Conservation (phyloP, 2,329 filamentous ascomycete species). For the Xylariaceae sp. region DNA sequence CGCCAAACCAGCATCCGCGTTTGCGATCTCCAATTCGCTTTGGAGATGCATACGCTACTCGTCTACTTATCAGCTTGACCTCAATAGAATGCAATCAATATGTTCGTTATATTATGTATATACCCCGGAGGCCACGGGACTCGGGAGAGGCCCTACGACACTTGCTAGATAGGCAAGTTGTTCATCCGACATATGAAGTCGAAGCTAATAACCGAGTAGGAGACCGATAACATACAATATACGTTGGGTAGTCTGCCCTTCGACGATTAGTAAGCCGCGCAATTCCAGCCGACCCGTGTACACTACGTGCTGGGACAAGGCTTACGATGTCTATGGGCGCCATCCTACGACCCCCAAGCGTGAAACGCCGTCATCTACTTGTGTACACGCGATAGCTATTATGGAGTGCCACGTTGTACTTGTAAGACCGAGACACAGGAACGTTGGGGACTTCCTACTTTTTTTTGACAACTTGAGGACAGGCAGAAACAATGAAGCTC, state of each 20-base stretch:
- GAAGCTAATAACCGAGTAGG: background rate
- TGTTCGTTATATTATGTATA: background rate
- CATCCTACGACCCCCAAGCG: background rate
- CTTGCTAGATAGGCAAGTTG: background rate
- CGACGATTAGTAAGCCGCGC: background rate
- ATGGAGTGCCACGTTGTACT: constrained; percentile 21
- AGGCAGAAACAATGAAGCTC: too few species aligned
- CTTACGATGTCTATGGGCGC: constrained; percentile 11
- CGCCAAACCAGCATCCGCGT: constrained; percentile 1
- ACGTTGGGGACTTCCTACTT: background rate
- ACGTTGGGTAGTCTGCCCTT: background rate
- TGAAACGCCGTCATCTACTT: constrained; percentile 7
- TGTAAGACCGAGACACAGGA: constrained; percentile 14
- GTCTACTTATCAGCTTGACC: background rate
- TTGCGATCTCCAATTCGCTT: constrained; percentile 10
- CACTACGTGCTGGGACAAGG: constrained; percentile 2
- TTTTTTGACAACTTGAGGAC: too few species aligned
- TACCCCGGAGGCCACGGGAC: too few species aligned
- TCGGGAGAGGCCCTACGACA: background rate
- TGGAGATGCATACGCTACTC: constrained; percentile 1
- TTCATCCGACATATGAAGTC: background rate
- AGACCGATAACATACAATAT: too few species aligned
- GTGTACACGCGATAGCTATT: constrained; percentile 4
- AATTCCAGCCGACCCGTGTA: background rate
- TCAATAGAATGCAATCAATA: background rate